These are phyloP conservation scores for Suillus lakei DNA, from an alignment of 768 basidiomycete species.

Conservation along the genomic window DNA sequence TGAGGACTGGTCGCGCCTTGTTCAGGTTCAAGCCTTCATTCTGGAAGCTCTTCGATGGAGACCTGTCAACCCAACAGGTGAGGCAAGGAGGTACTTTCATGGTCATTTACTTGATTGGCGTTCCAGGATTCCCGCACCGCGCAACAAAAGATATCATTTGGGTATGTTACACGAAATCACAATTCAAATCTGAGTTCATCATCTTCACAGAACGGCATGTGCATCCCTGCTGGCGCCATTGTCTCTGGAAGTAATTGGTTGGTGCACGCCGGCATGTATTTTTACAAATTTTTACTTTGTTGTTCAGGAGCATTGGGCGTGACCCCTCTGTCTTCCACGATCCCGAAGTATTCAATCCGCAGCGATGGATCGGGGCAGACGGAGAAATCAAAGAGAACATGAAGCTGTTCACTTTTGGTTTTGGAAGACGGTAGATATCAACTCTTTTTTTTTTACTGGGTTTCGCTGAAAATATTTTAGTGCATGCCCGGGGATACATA, in stretches of 20 bases:
- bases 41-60: slow-evolving; percentile 45
- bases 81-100: neutral
- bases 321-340: slow-evolving; percentile 56
- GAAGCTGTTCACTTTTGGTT: slow-evolving; percentile 53
- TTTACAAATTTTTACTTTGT: neutral
- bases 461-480: slow-evolving; percentile 26
- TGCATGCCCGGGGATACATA: slow-evolving; percentile 62
- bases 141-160: slow-evolving; percentile 31
- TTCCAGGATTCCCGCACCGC: slow-evolving; percentile 27
- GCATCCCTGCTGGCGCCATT: slow-evolving; percentile 39
- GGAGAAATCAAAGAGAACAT: slow-evolving; percentile 50
- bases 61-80: slow-evolving; percentile 39
- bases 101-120: no score
- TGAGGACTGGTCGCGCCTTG: slow-evolving; percentile 35
- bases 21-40: slow-evolving; percentile 43
- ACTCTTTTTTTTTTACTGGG: neutral
- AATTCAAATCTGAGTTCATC: neutral
- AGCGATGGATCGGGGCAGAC: slow-evolving; percentile 53
- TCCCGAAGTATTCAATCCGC: slow-evolving; percentile 57
- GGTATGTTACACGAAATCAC: slow-evolving; percentile 16
- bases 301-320: slow-evolving; percentile 47
- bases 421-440: slow-evolving; percentile 46
- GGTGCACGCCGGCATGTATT: neutral
- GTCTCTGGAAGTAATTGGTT: slow-evolving; percentile 39
- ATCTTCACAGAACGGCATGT: slow-evolving; percentile 35